Conservation (phyloP, 768 basidiomycete genomes). For the Rhizopogon salebrosus region DNA sequence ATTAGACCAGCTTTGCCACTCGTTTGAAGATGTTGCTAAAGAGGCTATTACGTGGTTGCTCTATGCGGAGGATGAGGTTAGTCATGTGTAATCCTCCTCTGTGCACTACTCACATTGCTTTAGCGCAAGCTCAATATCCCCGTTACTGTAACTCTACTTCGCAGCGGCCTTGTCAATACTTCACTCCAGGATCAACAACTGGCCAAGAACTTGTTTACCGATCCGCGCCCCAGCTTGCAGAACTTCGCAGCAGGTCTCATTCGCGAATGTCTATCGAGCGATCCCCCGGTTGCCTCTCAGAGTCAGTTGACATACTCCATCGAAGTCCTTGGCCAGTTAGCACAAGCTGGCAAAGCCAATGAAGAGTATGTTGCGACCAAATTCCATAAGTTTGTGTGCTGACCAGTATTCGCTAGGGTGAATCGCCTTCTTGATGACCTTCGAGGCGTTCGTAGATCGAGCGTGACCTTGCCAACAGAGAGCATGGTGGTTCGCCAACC, state of each 20-base stretch:
- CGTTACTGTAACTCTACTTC: conserved; percentile 85
- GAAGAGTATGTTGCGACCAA: conserved; percentile 61
- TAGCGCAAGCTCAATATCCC: conserved; percentile 96
- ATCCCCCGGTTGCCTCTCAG: conserved; percentile 77
- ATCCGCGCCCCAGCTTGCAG: conserved; percentile 71
- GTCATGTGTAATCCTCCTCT: conserved; percentile 16
- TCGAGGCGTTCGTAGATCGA: conserved; percentile 48
- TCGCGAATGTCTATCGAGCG: conserved; percentile 77
- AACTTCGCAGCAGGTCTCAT: conserved; percentile 81
- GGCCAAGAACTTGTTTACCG: conserved; percentile 76
- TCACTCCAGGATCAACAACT: conserved; percentile 84
- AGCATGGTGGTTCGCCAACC: conserved; percentile 35
- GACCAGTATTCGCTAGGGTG: conserved; percentile 39
- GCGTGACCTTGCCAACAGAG: conserved; percentile 35
- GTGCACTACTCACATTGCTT: conserved; percentile 5
- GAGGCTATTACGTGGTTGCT: conserved; percentile 96
- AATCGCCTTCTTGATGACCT: conserved; percentile 78
- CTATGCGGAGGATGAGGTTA: conserved; percentile 92
- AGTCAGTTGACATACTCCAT: conserved; percentile 75
- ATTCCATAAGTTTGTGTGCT: neutral
- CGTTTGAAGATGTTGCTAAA: conserved; percentile 89
- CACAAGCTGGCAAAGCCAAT: conserved; percentile 70
- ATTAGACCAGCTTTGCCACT: conserved; percentile 82
- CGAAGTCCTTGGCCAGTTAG: conserved; percentile 73
- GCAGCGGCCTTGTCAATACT: conserved; percentile 74